A percentile compares a stretch with the other conserved stretches of the same genome.
These are phyloP conservation scores for Biscogniauxia marginata DNA, from an alignment of 2,329 filamentous ascomycete species.

Conservation along the genomic window DNA sequence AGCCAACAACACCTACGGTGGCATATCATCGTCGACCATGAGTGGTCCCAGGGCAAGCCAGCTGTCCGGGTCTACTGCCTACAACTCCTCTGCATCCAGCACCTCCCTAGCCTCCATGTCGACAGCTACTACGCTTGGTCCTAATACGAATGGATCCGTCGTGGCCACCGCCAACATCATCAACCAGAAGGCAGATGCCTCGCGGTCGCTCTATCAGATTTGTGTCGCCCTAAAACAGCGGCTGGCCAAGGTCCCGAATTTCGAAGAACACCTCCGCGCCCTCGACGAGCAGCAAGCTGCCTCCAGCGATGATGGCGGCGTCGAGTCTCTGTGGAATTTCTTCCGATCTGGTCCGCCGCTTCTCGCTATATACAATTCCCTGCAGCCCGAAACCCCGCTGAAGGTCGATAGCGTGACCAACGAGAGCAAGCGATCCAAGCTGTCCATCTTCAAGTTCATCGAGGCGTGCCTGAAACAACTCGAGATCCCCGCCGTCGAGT, in stretches of 20 bases:
- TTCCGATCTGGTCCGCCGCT: constrained; percentile 82
- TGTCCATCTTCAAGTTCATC: constrained; percentile 88
- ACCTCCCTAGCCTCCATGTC: constrained; percentile 51
- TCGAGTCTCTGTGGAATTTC: constrained; percentile 87
- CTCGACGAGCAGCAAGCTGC: constrained; percentile 64
- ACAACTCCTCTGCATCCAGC: constrained; percentile 43
- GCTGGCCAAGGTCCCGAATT: constrained; percentile 78
- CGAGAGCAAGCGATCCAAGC: constrained; percentile 78
- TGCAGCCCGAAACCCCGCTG: constrained; percentile 68
- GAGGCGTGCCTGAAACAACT: constrained; percentile 84
- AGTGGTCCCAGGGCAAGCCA: constrained; percentile 58
- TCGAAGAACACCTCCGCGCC: constrained; percentile 71
- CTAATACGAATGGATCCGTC: constrained; percentile 58
- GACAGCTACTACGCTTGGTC: constrained; percentile 39
- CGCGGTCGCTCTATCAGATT: constrained; percentile 90
- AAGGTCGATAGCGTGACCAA: constrained; percentile 61
- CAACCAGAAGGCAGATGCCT: constrained; percentile 92
- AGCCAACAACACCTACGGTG: constrained; percentile 44
- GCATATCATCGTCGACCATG: constrained; percentile 48
- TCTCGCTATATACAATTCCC: constrained; percentile 83
- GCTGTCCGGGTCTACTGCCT: constrained; percentile 60
- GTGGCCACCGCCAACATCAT: constrained; percentile 90
- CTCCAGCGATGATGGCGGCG: constrained; percentile 63
- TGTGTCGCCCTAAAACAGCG: constrained; percentile 83
- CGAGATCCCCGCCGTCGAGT: constrained; percentile 74